phyloP scores from a whole-genome alignment of 2,329 filamentous ascomycete species.

The Diaporthe eres region DNA sequence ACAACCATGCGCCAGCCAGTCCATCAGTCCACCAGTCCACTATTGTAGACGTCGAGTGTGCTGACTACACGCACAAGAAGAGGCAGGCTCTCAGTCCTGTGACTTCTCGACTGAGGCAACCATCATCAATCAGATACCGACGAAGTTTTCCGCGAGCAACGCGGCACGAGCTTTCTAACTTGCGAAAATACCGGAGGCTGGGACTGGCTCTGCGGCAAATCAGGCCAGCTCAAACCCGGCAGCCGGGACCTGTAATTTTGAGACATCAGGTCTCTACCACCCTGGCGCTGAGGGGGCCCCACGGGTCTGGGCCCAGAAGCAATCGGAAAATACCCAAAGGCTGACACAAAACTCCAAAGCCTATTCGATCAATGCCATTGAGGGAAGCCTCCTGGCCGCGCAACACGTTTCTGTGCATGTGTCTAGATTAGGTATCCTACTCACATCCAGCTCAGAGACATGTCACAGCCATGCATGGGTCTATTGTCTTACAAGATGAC shows the following conservation, averaged over 20 bases:
- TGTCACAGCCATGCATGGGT: constrained; percentile 12
- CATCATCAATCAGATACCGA: background rate
- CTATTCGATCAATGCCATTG: constrained; percentile 19
- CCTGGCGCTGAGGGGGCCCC: background rate
- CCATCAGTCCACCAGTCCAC: background rate
- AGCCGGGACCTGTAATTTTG: constrained; percentile 17
- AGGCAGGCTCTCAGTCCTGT: no score
- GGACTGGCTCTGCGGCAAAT: constrained; percentile 13
- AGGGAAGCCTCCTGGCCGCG: constrained; percentile 2
- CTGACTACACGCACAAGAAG: background rate
- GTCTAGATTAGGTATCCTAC: background rate
- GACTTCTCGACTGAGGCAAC: background rate
- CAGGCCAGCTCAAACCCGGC: constrained; percentile 13
- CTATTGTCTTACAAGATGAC: background rate
- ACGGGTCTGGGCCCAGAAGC: constrained; percentile 1
- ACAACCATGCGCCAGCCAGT: background rate
- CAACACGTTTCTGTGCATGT: background rate
- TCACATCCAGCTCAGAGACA: constrained; percentile 1
- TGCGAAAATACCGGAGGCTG: constrained; percentile 12
- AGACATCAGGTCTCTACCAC: constrained; percentile 11
- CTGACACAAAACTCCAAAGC: constrained; percentile 18
- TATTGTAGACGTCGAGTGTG: background rate
- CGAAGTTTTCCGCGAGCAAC: background rate
- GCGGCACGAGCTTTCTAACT: background rate
- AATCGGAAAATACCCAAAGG: constrained; percentile 3